Base-by-base conservation (phyloP, 345 rosid genomes). In the Brassica juncea region DNA sequence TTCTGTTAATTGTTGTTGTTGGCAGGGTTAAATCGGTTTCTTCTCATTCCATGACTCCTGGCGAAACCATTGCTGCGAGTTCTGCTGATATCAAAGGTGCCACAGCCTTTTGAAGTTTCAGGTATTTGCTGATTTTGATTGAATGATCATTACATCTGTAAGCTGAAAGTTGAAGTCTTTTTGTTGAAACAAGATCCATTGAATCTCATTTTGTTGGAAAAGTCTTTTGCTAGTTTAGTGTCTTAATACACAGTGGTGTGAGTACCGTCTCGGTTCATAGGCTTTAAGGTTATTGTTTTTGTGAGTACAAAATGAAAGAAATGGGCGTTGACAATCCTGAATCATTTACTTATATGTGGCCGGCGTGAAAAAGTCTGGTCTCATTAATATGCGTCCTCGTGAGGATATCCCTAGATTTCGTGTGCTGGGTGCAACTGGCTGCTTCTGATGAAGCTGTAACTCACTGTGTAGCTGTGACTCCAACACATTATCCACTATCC, bases 91-190 rank as follows among this genome's bases (percentile, higher is more conserved):
- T 95, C 61, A 77, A 75, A 47, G 97, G 97, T 21, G 93, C 92
- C 68, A 88, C 87, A 28, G 98, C 97, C 49, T n/a, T 93, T 71
- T 77, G 99, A 93, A 90, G 85, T 96, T 77, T 84, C 99, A 66
- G 99, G 98, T 95, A 27, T 19, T 81, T 35, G 80, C 1, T 14
- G 21, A 27, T 52, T 44, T 59, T 62, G 44, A 60, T 15, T 73
- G 55, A 49, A 10, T 62, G 74, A n/a, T n/a, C n/a, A 12, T 47
- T 47, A 14, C 16, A 39, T 34, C 37, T 34, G 1, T 34, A 32
- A 55, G 68, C 15, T 59, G 42, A 75, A 80, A 75, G 68, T 70
- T 80, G 12, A 54, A 55, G 57, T 37, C 83, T 80, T 74, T 74
- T 59, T 67, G 64, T n/a, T n/a, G 0, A 19, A 19, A 19, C 19